Base-by-base conservation (phyloP, 805 yeast species). In the Barnettozyma wickerhamii region DNA sequence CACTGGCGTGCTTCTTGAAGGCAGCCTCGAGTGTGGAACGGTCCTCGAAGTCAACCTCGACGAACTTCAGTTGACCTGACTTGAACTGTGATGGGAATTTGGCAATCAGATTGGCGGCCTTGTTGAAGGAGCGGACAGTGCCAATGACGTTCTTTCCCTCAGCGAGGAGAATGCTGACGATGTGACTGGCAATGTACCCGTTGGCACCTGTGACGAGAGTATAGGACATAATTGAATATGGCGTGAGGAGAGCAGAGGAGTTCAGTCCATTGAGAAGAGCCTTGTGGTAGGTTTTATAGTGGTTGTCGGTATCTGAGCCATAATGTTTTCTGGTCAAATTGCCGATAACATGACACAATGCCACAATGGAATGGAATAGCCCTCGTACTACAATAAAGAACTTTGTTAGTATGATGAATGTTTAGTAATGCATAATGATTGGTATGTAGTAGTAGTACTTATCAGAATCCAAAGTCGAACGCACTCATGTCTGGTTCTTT, bases 401-500 rank as follows among this genome's bases (percentile, higher is more conserved):
- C n/a, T n/a, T n/a, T n/a, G n/a, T n/a, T n/a, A n/a, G n/a, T n/a
- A n/a, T n/a, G n/a, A n/a, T n/a, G 14, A 13, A 15, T 28, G 30
- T 28, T 13, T 10, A 28, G 14, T 3, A 15, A 28, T 28, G 21
- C 13, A n/a, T n/a, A n/a, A n/a, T n/a, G n/a, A n/a, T n/a, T n/a
- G n/a, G n/a, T n/a, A n/a, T n/a, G n/a, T n/a, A n/a, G n/a, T n/a
- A n/a, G n/a, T n/a, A n/a, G n/a, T n/a, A n/a, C n/a, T n/a, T 14
- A 7, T 41, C 37, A 57, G 33, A 55, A 57, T 10, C 72, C 76
- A 54, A 81, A 82, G 39, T 71, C 72, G 52, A 81, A 82, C 0
- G 86, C 73, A 56, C 83, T 78, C 89, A 84, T 81, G 53, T 84
- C 89, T 0, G 90, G 87, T 52, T 82, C 90, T 42, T 71, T 73